Evolutionary conservation across 2,329 filamentous ascomycete genomes (phyloP), one percentile per base, ranked within the genome.

Genomic region (Pseudocercospora fijiensis): DNA sequence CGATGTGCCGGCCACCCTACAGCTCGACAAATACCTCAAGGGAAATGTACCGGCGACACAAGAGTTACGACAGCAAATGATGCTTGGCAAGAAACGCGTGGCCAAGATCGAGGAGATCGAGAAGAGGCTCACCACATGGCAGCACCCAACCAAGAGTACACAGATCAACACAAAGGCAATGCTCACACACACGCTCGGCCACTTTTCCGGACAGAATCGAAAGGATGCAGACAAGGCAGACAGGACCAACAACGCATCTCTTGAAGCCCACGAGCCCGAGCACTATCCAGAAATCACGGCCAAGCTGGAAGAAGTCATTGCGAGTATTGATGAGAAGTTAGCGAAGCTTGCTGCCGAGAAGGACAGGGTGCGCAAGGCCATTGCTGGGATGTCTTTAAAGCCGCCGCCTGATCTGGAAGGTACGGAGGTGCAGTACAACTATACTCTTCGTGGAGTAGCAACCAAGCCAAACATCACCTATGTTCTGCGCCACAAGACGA

Each of bases 1-100:
- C 2, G 81, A 81, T 5, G 78, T 87, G 18, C 85, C 85, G 3
- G 72, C 80, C 1, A 77, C 79, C 1, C 81, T 86, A 70, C 86
- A 85, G 67, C 80, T 84, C 4, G 86, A 88, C 74, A 81, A 86
- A 52, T 89, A 88, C 71, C 76, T 87, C 52, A 78, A 83, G 56
- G 76, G 79, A 65, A 84, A 83, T 63, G 78, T 80, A 61, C 77
- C 78, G 1, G 70, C 79, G 9, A 79, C 83, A 16, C 78, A 78
- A 49, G 76, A 79, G 8, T 80, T 86, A 62, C 81, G 83, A n/a
- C 65, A 70, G 24, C 70, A 79, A 20, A 78, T 78, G 61, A 71
- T 71, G 22, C 65, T 75, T 28, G 73, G 72, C 52, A 75, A 75
- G 57, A 60, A 60, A 28, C 67, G 70, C 1, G 58, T 74, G 33